Percentiles rank a stretch among this genome's conserved stretches.
Evolutionary conservation across 208 protist species (phyloP).

Genomic region (Leishmania braziliensis): DNA sequence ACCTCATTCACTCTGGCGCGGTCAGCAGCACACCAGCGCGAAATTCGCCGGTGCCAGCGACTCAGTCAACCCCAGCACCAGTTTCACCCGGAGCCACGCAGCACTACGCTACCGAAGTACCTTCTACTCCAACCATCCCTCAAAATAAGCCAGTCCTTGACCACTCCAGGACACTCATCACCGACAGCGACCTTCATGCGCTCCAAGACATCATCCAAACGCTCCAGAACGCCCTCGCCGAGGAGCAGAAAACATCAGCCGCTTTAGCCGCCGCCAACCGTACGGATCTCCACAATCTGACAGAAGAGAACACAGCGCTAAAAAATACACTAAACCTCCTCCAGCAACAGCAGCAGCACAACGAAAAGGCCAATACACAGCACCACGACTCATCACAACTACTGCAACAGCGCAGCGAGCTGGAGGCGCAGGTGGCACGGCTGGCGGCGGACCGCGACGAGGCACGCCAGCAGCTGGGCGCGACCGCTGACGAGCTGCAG

Average conservation of each 20-base stretch:
- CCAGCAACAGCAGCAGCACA: conserved; percentile 14
- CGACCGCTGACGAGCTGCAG: too few species aligned
- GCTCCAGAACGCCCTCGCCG: conserved; percentile 12
- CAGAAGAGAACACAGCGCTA: conserved; percentile 28
- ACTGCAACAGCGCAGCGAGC: neutral
- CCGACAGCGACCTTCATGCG: neutral
- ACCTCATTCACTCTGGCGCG: conserved; percentile 15
- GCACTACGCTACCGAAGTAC: neutral
- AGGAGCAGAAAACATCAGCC: conserved; percentile 1
- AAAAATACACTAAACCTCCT: conserved; percentile 12
- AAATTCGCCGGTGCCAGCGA: conserved; percentile 2
- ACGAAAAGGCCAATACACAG: neutral
- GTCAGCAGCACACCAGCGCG: conserved; percentile 9
- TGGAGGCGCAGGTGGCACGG: too few species aligned
- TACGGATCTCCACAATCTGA: neutral
- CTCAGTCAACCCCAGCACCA: neutral
- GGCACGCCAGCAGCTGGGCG: too few species aligned
- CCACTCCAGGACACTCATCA: neutral
- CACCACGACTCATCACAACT: too few species aligned
- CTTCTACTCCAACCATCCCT: neutral
- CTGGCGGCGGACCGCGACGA: too few species aligned
- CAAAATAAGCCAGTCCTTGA: neutral
- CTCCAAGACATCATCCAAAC: conserved; percentile 29
- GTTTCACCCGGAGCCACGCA: neutral
- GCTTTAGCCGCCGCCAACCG: neutral